phyloP scores from a whole-genome alignment of 495 filamentous ascomycete species.

The Corynascus novoguineensis region DNA sequence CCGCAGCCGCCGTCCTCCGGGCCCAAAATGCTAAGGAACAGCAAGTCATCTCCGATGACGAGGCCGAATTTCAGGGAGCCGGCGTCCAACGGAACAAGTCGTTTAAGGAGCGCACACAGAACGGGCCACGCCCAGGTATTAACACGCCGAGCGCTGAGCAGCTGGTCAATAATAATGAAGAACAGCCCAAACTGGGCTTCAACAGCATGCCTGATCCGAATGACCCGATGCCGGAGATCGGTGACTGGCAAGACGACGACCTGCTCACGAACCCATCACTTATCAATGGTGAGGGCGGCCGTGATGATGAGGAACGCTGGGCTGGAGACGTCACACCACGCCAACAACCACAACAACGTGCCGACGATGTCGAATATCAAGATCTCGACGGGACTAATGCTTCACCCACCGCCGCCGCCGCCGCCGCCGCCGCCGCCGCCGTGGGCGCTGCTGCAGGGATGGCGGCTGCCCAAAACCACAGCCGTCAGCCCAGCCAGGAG shows the following conservation, averaged over 20 bases:
- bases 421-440: conserved; percentile 33
- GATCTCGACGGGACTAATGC: conserved; percentile 22
- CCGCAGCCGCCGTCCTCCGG: conserved; percentile 44
- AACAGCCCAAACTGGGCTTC: conserved; percentile 52
- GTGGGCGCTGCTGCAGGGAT: conserved; percentile 39
- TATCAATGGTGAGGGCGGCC: conserved; percentile 33
- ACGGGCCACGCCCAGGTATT: conserved; percentile 45
- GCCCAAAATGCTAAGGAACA: conserved; percentile 32
- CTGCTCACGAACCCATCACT: conserved; percentile 39
- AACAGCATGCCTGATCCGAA: conserved; percentile 57
- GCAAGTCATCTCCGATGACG: conserved; percentile 27
- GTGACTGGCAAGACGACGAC: conserved; percentile 56
- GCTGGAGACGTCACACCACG: conserved; percentile 38
- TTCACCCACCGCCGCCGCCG: not conserved
- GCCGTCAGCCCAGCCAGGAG: conserved; percentile 45
- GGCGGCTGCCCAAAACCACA: conserved; percentile 42
- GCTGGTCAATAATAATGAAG: conserved; percentile 52
- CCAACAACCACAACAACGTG: conserved; percentile 29
- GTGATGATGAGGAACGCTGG: conserved; percentile 34
- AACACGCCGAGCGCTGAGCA: conserved; percentile 74
- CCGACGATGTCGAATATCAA: conserved; percentile 34
- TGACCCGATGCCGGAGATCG: conserved; percentile 64
- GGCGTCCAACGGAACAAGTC: conserved; percentile 46
- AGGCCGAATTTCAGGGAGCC: conserved; percentile 25
- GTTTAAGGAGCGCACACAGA: conserved; percentile 52